Base-by-base conservation (phyloP, 495 filamentous ascomycete species). In the Xylaria palmicola region DNA sequence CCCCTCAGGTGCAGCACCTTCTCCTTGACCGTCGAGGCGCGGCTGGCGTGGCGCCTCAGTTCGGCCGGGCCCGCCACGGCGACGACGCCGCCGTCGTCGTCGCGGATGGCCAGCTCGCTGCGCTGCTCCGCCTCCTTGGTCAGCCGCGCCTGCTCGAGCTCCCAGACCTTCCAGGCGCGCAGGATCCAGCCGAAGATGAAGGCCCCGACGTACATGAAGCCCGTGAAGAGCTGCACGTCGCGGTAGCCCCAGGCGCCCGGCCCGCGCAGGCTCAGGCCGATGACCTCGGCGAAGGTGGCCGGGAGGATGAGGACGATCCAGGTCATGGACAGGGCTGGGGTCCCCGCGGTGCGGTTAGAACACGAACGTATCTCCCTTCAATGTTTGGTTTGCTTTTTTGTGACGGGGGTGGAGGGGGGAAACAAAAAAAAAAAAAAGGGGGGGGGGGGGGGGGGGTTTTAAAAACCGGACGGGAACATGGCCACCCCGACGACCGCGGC, bases 301-400 rank as follows among this genome's bases (percentile, higher is more conserved):
- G 91, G 91, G 8, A 91, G 66, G 32, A 89, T 86, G 12, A 94
- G 77, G 6, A 83, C 72, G 19, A 94, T 68, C 91, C 91, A 96
- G 19, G 85, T 82, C n/a, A 94, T 84, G 32, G 86, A 88, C 20
- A 94, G 72, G 0, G 84, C 75, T 76, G n/a, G n/a, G n/a, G 19
- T 56, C 12, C 41, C 19, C 15, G 12, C 26, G n/a, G n/a, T n/a
- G n/a, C n/a, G n/a, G n/a, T n/a, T n/a, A n/a, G n/a, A n/a, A n/a
- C n/a, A n/a, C n/a, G n/a, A n/a, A n/a, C n/a, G n/a, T n/a, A n/a
- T n/a, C n/a, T n/a, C n/a, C n/a, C n/a, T n/a, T n/a, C n/a, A n/a
- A n/a, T n/a, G n/a, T n/a, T n/a, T n/a, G n/a, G n/a, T n/a, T n/a
- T n/a, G n/a, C n/a, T n/a, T n/a, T n/a, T n/a, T n/a, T n/a, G n/a